These are phyloP conservation scores for Colletotrichum spaethianum DNA, from an alignment of 2,329 filamentous ascomycete species.

Conservation along the genomic window DNA sequence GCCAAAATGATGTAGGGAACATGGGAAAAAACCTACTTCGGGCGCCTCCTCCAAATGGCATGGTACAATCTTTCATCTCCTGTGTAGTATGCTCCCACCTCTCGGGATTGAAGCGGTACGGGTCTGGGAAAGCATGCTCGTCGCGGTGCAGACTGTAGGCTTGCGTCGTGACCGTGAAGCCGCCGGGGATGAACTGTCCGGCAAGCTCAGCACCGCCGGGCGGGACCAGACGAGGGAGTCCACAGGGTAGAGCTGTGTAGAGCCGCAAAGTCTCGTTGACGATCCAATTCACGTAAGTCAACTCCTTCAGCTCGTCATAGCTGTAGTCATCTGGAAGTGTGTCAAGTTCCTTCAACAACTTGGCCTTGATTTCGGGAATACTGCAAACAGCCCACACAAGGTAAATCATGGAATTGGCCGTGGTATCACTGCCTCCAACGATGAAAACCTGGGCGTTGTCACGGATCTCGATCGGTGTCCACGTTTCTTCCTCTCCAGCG, in stretches of 20 bases:
- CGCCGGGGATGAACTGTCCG: conserved; percentile 57
- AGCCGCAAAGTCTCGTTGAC: conserved; percentile 63
- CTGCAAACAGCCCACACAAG: conserved; percentile 57
- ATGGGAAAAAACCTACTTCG: not conserved
- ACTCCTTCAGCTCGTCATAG: conserved; percentile 51
- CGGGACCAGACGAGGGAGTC: conserved; percentile 58
- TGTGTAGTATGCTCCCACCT: conserved; percentile 38
- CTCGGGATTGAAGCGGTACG: conserved; percentile 46
- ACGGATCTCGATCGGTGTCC: conserved; percentile 33
- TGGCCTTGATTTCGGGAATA: conserved; percentile 48
- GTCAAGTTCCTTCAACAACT: conserved; percentile 53
- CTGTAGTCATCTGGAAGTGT: conserved; percentile 44
- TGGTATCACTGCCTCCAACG: conserved; percentile 67
- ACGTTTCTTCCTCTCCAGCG: conserved; percentile 25
- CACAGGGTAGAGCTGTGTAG: conserved; percentile 56
- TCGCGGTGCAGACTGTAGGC: conserved; percentile 63
- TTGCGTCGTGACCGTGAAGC: conserved; percentile 58
- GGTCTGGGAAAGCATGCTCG: conserved; percentile 56
- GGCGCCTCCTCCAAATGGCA: conserved; percentile 5
- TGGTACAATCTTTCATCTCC: conserved; percentile 35
- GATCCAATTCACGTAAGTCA: conserved; percentile 59
- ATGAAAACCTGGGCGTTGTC: conserved; percentile 54
- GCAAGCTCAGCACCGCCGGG: conserved; percentile 54
- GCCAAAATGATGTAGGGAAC: fast-evolving
- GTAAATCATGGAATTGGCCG: conserved; percentile 65